Evolutionary conservation across 495 filamentous ascomycete genomes (phyloP), one percentile per base, ranked within the genome.

Genomic region (Penicillium diatomitis): DNA sequence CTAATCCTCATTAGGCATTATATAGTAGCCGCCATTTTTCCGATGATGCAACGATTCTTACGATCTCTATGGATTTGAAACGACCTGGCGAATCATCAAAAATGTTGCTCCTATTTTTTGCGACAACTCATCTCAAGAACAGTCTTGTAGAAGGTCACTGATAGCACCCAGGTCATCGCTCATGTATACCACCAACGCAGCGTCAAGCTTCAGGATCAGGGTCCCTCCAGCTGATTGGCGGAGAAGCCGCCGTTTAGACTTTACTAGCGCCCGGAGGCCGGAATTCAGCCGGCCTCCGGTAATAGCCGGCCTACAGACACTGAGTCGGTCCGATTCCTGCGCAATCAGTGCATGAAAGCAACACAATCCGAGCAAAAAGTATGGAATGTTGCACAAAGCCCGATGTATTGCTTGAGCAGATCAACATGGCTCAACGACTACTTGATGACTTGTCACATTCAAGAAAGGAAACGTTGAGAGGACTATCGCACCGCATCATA

Each of bases 281-380:
- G 68, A 69, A 71, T 69, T 55, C 45, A 54, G 46, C 68, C 66
- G 69, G 69, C 69, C 69, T 70, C 70, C 70, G 70, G 48, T 47
- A 57, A 57, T 73, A 71, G 45, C 70, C 70, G 70, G 55, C 44
- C 55, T 37, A 36, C 30, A 27, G 32, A 41, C 29, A n/a, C 29
- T 48, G 39, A 39, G 36, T 48, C 52, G 48, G 48, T 38, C 47
- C 46, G 47, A 49, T 49, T 44, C 0, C 20, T 20, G 20, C 20
- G 20, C 20, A 20, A 20, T 20, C 20, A 20, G 20, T 20, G 20
- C 20, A 20, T 20, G 20, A 20, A 20, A 1, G 20, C 20, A 20
- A 20, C 20, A 20, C 20, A 20, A 20, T 20, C 20, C 20, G 20
- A 20, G 20, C 20, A 20, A 20, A 20, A 20, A 20, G 20, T 20